Evolutionary conservation across 495 filamentous ascomycete species (phyloP).

Genomic region (Podospora comata): DNA sequence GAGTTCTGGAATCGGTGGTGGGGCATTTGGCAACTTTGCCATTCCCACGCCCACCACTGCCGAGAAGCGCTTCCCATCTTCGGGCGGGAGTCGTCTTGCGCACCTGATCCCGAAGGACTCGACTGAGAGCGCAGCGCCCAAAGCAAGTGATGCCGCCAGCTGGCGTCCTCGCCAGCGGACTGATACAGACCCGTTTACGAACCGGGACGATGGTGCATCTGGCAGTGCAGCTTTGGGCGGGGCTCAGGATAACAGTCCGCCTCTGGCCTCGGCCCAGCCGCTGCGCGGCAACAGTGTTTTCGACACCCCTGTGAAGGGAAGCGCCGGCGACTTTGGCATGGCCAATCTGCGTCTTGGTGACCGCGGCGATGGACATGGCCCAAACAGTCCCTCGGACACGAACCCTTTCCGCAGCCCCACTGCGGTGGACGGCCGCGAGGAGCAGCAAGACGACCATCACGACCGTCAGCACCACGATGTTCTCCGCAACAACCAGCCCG

Average conservation of each 20-base stretch:
- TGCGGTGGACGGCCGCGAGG: conserved; percentile 55
- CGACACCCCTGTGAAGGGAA: conserved; percentile 58
- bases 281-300: conserved; percentile 41
- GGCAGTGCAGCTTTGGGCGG: conserved; percentile 81
- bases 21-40: conserved; percentile 84
- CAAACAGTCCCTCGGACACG: conserved; percentile 86
- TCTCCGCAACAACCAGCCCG: conserved; percentile 39
- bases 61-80: conserved; percentile 72
- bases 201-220: conserved; percentile 54
- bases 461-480: conserved; percentile 53
- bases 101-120: conserved; percentile 77
- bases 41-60: conserved; percentile 52
- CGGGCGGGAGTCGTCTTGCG: conserved; percentile 74
- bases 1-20: conserved; percentile 60
- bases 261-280: conserved; percentile 39
- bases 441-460: conserved; percentile 64
- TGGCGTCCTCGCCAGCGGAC: conserved; percentile 59
- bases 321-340: conserved; percentile 72
- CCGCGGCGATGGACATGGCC: conserved; percentile 47
- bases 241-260: conserved; percentile 67
- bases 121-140: conserved; percentile 57
- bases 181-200: conserved; percentile 79
- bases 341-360: conserved; percentile 66
- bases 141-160: conserved; percentile 33
- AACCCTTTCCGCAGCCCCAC: conserved; percentile 95